These are phyloP conservation scores for Globisporangium recalcitrans DNA, from an alignment of 352 stramenopile genomes.

Conservation along the genomic window DNA sequence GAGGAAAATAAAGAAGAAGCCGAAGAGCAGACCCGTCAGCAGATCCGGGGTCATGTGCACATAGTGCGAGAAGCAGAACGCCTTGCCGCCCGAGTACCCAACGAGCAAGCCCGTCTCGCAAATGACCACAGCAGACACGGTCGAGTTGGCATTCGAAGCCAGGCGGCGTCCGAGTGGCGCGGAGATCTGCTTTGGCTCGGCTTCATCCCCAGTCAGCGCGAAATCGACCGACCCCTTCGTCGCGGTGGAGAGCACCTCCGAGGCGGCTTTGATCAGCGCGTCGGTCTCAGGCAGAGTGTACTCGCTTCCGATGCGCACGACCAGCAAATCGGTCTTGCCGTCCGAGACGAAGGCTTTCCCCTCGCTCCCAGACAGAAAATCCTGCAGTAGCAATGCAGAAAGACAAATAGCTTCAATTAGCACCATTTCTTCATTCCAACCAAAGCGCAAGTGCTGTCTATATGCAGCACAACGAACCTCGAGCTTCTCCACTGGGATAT, in stretches of 20 bases:
- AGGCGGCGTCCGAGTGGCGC: conserved; percentile 26
- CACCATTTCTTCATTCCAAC: neutral
- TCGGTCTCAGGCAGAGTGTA: conserved; percentile 37
- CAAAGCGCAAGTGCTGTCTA: neutral
- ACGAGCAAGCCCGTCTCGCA: conserved; percentile 64
- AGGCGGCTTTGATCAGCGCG: conserved; percentile 35
- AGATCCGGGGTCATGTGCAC: conserved; percentile 80
- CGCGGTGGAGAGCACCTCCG: conserved; percentile 26
- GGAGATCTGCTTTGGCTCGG: conserved; percentile 21
- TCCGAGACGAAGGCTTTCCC: conserved; percentile 38
- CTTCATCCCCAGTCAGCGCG: conserved; percentile 54
- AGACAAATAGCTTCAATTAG: neutral
- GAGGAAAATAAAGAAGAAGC: conserved; percentile 78
- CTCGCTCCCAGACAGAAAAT: conserved; percentile 12
- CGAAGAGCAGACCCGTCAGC: conserved; percentile 66
- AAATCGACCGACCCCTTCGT: conserved; percentile 48
- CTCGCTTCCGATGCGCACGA: conserved; percentile 44
- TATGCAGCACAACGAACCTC: conserved; percentile 13
- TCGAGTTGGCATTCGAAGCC: conserved; percentile 20
- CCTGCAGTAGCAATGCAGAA: neutral
- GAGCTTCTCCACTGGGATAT: conserved; percentile 21
- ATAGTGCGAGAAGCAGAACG: conserved; percentile 85
- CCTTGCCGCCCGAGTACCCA: conserved; percentile 47
- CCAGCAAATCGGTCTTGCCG: conserved; percentile 50
- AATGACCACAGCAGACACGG: conserved; percentile 26